Conservation (phyloP, 1,284 basidiomycete species). For the Naganishia liquefaciens region DNA sequence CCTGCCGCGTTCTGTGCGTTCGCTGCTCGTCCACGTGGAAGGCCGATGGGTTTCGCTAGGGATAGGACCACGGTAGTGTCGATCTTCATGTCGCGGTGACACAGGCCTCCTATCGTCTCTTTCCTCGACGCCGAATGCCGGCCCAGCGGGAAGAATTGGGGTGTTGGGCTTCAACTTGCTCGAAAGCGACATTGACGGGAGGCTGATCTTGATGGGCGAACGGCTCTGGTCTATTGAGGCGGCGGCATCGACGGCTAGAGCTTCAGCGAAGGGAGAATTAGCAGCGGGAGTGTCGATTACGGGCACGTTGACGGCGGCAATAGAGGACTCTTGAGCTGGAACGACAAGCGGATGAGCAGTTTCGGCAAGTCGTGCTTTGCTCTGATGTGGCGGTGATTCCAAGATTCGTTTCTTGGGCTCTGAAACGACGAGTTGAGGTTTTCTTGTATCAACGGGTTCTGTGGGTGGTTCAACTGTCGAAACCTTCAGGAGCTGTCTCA, state of each 20-base stretch:
- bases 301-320: too few relatives aligned
- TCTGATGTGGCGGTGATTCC: conserved; percentile 24
- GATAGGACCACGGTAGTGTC: background rate
- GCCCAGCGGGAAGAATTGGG: background rate
- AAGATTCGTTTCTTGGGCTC: conserved; percentile 4
- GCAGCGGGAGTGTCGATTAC: too few relatives aligned
- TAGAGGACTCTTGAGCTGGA: background rate
- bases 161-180: background rate
- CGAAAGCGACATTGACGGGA: conserved; percentile 1
- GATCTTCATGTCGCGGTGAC: background rate
- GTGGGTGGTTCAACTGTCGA: background rate
- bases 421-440: conserved; percentile 11
- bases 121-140: background rate
- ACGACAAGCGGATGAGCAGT: background rate
- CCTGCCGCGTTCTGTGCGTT: background rate
- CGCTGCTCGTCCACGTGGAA: background rate
- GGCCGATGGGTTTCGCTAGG: background rate
- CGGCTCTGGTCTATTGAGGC: background rate
- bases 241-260: background rate
- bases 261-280: background rate
- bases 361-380: background rate
- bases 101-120: background rate
- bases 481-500: background rate
- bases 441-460: background rate
- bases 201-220: conserved; percentile 20